Evolutionary conservation across 2,329 filamentous ascomycete species (phyloP).

Genomic region (Sporothrix pseudoabietina): DNA sequence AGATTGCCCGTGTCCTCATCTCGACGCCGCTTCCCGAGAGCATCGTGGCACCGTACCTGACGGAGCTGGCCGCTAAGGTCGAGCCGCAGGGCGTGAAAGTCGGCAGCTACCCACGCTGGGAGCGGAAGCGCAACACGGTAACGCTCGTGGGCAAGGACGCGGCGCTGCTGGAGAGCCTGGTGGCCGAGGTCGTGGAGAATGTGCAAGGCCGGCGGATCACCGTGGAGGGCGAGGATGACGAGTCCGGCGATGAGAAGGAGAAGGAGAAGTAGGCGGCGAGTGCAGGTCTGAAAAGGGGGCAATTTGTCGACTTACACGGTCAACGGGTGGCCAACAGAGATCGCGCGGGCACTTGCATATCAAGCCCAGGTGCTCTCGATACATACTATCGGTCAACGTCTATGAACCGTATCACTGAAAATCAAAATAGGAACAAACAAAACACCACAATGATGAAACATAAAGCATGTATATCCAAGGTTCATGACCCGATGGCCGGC

Average conservation of each 20-base stretch:
- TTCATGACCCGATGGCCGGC: neutral
- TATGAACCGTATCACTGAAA: neutral
- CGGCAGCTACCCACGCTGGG: constrained; percentile 93
- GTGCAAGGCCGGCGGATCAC: constrained; percentile 71
- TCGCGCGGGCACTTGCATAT: neutral
- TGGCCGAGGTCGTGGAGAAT: constrained; percentile 74
- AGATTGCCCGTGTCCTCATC: constrained; percentile 75
- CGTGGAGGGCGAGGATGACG: constrained; percentile 72
- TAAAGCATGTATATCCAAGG: neutral
- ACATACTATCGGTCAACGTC: neutral
- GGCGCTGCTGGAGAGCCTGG: constrained; percentile 74
- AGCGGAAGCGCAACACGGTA: constrained; percentile 82
- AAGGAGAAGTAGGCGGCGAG: neutral
- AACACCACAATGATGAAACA: neutral
- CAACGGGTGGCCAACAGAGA: neutral
- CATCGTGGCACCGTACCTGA: constrained; percentile 78
- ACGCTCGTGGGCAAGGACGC: constrained; percentile 78
- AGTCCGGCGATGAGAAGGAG: constrained; percentile 48
- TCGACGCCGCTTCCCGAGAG: constrained; percentile 89
- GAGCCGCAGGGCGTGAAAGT: constrained; percentile 82
- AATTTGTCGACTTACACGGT: neutral
- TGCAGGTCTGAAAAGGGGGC: neutral
- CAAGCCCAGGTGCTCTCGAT: neutral
- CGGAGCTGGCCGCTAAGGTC: constrained; percentile 73
- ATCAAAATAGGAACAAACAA: neutral